Conservation (phyloP, 1,284 basidiomycete genomes). For the Amylostereum areolatum region DNA sequence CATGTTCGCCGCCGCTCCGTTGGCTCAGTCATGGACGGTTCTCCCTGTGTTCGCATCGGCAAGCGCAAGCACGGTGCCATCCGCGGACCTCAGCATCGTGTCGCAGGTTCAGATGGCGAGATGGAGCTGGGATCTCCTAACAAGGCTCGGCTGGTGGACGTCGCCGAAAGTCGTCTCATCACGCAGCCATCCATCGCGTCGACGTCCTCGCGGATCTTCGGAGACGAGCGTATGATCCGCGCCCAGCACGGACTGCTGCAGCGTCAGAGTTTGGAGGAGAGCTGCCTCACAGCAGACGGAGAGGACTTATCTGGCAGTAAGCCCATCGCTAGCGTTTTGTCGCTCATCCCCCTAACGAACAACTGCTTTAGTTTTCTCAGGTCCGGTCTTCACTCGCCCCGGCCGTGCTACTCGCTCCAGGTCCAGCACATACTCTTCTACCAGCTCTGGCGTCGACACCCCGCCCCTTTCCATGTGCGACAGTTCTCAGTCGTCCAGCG, state of each 20-base stretch:
- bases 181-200: constrained; percentile 60
- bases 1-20: constrained; percentile 64
- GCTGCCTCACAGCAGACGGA: constrained; percentile 53
- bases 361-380: constrained; percentile 30
- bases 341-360: constrained; percentile 9
- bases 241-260: constrained; percentile 56
- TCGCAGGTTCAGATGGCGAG: constrained; percentile 7
- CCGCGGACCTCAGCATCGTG: constrained; percentile 14
- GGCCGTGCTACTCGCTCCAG: constrained; percentile 46
- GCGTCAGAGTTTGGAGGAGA: constrained; percentile 63
- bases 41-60: constrained; percentile 61
- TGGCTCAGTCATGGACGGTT: constrained; percentile 59
- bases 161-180: constrained; percentile 31
- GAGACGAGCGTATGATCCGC: constrained; percentile 59
- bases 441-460: constrained; percentile 60
- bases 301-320: constrained; percentile 52
- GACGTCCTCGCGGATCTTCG: constrained; percentile 54
- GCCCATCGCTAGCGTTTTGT: constrained; percentile 27
- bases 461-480: constrained; percentile 64
- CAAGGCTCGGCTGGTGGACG: constrained; percentile 26
- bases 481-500: constrained; percentile 57
- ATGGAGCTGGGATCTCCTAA: constrained; percentile 25
- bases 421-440: constrained; percentile 57
- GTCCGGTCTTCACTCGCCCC: constrained; percentile 55
- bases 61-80: constrained; percentile 47